Conservation (phyloP, 2,329 filamentous ascomycete genomes). For the Triangularia setosa region DNA sequence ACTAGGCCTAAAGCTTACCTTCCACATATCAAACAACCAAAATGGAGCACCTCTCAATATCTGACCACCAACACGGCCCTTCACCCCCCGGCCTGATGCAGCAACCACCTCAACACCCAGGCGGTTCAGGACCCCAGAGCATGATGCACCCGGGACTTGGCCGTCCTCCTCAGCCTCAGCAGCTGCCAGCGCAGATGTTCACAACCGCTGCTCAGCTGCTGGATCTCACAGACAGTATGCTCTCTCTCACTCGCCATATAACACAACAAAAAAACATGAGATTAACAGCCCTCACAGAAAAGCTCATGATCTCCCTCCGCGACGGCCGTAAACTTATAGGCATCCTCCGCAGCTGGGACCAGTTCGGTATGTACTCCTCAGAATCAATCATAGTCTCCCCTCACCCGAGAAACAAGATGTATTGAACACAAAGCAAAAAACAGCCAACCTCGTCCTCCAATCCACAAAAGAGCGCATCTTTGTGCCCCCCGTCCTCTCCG, state of each 20-base stretch:
- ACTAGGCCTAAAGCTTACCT: neutral
- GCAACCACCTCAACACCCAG: constrained; percentile 13
- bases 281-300: constrained; percentile 59
- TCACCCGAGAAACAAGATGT: neutral
- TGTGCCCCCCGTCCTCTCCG: constrained; percentile 47
- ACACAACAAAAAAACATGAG: neutral
- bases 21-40: constrained; percentile 3
- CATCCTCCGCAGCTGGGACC: constrained; percentile 92
- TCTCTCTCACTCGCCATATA: constrained; percentile 7
- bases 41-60: constrained; percentile 34
- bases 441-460: constrained; percentile 92
- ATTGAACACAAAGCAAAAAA: constrained; percentile 14
- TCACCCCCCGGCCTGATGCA: constrained; percentile 10
- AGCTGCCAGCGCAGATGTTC: constrained; percentile 93
- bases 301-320: constrained; percentile 84
- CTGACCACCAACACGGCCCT: constrained; percentile 25
- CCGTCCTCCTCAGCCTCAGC: constrained; percentile 45
- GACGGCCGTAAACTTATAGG: constrained; percentile 94
- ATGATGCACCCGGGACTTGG: constrained; percentile 23
- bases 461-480: constrained; percentile 89
- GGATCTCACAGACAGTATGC: constrained; percentile 96
- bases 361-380: constrained; percentile 67
- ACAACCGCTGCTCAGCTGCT: constrained; percentile 93
- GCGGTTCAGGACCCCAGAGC: constrained; percentile 15
- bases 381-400: neutral